Evolutionary conservation across 345 rosid species (phyloP).

Genomic region (Salix arbutifolia): DNA sequence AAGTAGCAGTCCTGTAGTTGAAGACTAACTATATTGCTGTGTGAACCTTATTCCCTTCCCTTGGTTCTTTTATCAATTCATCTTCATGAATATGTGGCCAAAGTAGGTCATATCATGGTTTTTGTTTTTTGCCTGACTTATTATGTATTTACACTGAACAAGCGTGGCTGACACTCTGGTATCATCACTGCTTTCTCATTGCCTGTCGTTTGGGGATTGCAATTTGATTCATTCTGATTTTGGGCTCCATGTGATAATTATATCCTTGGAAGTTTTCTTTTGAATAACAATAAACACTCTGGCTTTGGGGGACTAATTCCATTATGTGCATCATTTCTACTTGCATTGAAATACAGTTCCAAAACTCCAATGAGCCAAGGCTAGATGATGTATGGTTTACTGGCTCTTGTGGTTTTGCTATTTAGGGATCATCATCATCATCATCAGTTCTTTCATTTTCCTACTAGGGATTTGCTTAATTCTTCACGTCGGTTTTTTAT

Average conservation of each 20-base stretch:
- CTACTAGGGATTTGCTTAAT: too few species aligned
- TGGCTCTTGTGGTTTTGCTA: neutral
- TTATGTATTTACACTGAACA: neutral
- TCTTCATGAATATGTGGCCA: neutral
- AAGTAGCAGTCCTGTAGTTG: neutral
- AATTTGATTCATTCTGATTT: neutral
- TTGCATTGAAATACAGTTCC: neutral
- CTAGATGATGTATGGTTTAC: neutral
- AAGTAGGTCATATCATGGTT: neutral
- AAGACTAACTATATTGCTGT: neutral
- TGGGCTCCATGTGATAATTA: constrained; percentile 19
- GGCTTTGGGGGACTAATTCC: neutral
- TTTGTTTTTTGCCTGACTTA: neutral
- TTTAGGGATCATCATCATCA: neutral
- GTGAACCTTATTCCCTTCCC: neutral
- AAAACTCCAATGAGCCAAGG: neutral
- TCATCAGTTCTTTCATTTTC: too few species aligned
- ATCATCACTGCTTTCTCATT: neutral
- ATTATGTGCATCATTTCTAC: constrained; percentile 1
- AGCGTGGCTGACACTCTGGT: neutral
- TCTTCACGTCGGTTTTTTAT: too few species aligned
- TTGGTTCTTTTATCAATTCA: neutral
- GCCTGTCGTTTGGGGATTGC: constrained; percentile 10
- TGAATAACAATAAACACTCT: constrained; percentile 4
- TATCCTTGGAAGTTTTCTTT: constrained; percentile 7